Percentiles rank a stretch among this genome's conserved stretches.
phyloP scores from a whole-genome alignment of 2,329 filamentous ascomycete species.

The Colletotrichum sp. region DNA sequence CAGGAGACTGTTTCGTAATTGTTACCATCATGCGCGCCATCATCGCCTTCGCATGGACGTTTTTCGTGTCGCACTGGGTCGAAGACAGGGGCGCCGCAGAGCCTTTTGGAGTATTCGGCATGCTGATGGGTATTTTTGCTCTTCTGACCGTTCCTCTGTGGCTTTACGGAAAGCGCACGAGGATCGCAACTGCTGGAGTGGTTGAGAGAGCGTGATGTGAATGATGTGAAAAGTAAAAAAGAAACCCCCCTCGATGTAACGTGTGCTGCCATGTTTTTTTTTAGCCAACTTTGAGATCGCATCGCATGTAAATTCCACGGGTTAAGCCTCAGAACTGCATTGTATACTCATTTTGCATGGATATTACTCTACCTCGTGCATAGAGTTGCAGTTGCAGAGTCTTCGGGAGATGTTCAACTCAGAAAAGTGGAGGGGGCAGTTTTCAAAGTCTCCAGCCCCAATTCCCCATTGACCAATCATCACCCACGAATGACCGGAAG shows the following conservation, averaged over 20 bases:
- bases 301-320: background rate
- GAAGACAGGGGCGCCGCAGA: conserved; percentile 43
- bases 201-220: background rate
- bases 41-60: conserved; percentile 58
- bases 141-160: conserved; percentile 38
- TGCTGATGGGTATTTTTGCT: conserved; percentile 54
- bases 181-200: conserved; percentile 33
- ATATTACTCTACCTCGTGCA: background rate
- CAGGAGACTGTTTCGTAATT: conserved; percentile 57
- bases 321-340: background rate
- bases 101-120: conserved; percentile 57
- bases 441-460: background rate
- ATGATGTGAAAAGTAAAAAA: background rate
- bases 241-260: background rate
- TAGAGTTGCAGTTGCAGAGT: background rate
- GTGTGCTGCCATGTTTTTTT: background rate
- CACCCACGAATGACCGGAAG: background rate
- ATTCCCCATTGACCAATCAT: background rate
- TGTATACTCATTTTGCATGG: background rate
- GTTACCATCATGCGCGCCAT: conserved; percentile 53
- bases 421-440: background rate
- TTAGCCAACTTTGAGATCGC: background rate
- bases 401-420: background rate
- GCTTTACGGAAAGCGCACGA: conserved; percentile 38
- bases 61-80: conserved; percentile 56